phyloP scores from a whole-genome alignment of 108 stramenopile species.

The Nannochloropsis gaditana region DNA sequence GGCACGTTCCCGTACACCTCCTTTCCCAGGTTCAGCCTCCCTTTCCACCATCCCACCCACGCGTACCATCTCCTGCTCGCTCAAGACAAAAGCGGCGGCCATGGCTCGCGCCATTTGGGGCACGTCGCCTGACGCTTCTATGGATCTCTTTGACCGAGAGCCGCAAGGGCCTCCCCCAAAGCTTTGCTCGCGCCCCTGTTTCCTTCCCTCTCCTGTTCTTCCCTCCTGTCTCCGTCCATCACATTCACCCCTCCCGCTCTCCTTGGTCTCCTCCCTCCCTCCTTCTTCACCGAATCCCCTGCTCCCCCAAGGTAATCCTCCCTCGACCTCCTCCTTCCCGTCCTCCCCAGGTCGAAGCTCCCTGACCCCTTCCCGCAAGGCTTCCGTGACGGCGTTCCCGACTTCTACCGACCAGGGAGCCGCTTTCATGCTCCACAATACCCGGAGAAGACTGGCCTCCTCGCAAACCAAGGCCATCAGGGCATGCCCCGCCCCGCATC shows the following conservation, averaged over 20 bases:
- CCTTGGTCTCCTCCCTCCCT: not conserved
- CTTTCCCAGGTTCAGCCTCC: not conserved
- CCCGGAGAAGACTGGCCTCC: not conserved
- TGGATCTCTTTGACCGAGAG: not conserved
- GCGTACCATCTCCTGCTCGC: not conserved
- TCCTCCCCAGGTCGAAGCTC: not conserved
- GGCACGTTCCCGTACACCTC: not conserved
- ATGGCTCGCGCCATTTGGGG: not conserved
- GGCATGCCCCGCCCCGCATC: not conserved
- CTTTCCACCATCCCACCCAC: not conserved
- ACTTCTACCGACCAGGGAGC: not conserved
- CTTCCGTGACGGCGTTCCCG: not conserved
- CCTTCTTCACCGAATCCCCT: not conserved
- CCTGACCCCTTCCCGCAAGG: not conserved
- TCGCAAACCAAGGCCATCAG: not conserved
- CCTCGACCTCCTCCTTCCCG: not conserved
- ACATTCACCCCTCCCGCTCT: not conserved
- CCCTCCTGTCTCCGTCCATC: not conserved
- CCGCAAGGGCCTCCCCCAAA: too few relatives aligned
- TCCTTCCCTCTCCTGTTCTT: not conserved
- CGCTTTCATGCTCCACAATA: not conserved
- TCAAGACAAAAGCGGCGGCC: not conserved
- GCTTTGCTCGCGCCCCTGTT: too few relatives aligned
- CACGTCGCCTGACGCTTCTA: not conserved
- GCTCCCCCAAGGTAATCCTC: not conserved